phyloP scores from a whole-genome alignment of 805 yeast species.

The Yarrowia keelungensis region DNA sequence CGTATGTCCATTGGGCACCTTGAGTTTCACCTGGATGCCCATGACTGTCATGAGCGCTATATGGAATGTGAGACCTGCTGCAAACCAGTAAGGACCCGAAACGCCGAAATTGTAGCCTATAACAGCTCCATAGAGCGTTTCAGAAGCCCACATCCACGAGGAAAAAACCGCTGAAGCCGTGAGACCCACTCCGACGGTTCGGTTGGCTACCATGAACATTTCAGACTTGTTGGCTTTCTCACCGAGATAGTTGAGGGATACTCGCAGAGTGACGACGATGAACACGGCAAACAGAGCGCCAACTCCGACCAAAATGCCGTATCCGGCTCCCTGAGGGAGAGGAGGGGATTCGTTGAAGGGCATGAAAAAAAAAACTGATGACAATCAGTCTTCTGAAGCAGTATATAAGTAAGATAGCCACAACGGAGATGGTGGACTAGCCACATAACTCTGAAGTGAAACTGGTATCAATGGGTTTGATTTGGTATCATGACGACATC shows the following conservation, averaged over 20 bases:
- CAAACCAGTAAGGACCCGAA: slow-evolving; percentile 71
- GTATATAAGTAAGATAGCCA: no score
- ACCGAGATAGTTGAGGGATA: slow-evolving; percentile 36
- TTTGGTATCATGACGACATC: no score
- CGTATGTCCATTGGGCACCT: slow-evolving; percentile 86
- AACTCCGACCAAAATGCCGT: no score
- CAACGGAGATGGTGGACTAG: no score
- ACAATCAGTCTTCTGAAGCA: no score
- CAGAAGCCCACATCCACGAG: slow-evolving; percentile 60
- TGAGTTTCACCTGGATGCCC: slow-evolving; percentile 78
- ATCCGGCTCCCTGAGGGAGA: no score
- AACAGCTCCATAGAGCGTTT: slow-evolving; percentile 51
- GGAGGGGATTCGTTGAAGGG: no score
- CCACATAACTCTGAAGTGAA: no score
- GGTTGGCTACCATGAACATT: slow-evolving; percentile 51
- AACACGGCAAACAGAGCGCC: no score
- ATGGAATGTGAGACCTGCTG: slow-evolving; percentile 81
- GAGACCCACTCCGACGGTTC: slow-evolving; percentile 55
- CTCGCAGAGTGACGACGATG: no score
- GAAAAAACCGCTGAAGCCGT: slow-evolving; percentile 56
- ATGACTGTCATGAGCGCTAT: slow-evolving; percentile 74
- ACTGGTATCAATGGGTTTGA: no score
- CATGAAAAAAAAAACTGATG: no score
- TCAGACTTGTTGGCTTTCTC: slow-evolving; percentile 45
- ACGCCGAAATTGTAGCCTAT: slow-evolving; percentile 56